phyloP scores from a whole-genome alignment of 2,329 filamentous ascomycete species.

The Alternaria sp. region DNA sequence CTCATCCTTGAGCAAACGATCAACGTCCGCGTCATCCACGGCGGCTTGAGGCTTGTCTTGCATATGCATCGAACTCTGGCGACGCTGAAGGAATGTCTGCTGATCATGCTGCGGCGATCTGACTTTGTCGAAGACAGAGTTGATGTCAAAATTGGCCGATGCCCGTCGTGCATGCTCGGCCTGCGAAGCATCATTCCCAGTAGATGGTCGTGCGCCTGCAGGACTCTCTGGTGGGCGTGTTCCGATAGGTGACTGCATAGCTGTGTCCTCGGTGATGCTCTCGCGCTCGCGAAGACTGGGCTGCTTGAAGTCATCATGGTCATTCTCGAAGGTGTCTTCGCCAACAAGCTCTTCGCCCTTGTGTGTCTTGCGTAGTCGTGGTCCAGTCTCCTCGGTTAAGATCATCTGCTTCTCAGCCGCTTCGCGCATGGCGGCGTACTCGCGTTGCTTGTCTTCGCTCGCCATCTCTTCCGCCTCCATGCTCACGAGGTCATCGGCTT shows the following conservation, averaged over 20 bases:
- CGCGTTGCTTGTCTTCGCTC: slow-evolving; percentile 84
- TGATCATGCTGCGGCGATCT: slow-evolving; percentile 71
- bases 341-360: slow-evolving; percentile 94
- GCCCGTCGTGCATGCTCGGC: slow-evolving; percentile 58
- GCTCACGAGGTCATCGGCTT: slow-evolving; percentile 78
- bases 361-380: slow-evolving; percentile 86
- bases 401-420: slow-evolving; percentile 85
- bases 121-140: slow-evolving; percentile 84
- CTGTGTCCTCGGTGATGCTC: slow-evolving; percentile 34
- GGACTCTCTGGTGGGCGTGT: slow-evolving; percentile 33
- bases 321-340: slow-evolving; percentile 63
- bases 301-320: slow-evolving; percentile 37
- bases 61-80: slow-evolving; percentile 58
- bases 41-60: slow-evolving; percentile 61
- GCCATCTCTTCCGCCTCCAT: slow-evolving; percentile 94
- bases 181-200: slow-evolving; percentile 48
- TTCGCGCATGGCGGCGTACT: slow-evolving; percentile 80
- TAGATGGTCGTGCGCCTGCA: slow-evolving; percentile 30
- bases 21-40: slow-evolving; percentile 86
- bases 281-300: slow-evolving; percentile 40
- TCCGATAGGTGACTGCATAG: slow-evolving; percentile 25
- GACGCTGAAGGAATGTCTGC: slow-evolving; percentile 59
- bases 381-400: slow-evolving; percentile 74
- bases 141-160: slow-evolving; percentile 78
- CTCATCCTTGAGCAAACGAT: slow-evolving; percentile 84